phyloP scores from a whole-genome alignment of 768 basidiomycete species.

The Lentinus brumalis region DNA sequence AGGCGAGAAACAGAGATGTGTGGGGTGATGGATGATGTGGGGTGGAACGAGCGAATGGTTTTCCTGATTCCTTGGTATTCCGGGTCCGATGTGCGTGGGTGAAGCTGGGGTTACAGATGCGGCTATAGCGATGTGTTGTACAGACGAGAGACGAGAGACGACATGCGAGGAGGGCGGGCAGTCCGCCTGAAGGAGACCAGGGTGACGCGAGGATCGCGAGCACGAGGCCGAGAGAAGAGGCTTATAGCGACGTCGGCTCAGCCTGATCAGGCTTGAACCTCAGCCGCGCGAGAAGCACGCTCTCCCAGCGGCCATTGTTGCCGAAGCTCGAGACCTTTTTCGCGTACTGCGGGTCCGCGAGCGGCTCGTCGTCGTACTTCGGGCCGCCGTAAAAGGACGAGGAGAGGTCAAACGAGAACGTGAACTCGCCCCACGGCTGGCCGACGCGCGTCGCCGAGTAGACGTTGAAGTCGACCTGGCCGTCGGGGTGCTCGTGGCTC shows the following conservation, averaged over 20 bases:
- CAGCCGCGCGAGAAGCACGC: slow-evolving; percentile 63
- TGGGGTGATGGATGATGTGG: no score
- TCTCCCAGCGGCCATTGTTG: slow-evolving; percentile 45
- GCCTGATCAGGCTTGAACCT: slow-evolving; percentile 63
- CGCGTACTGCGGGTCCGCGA: slow-evolving; percentile 31
- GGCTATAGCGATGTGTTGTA: no score
- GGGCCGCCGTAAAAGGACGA: slow-evolving; percentile 46
- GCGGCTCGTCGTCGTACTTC: slow-evolving; percentile 45
- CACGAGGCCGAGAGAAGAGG: background rate
- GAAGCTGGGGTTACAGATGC: no score
- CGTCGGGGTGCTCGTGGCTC: slow-evolving; percentile 67
- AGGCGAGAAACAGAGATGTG: background rate
- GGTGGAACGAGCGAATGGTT: no score
- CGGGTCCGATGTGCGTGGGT: no score
- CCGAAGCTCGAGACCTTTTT: slow-evolving; percentile 55
- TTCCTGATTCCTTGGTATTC: no score
- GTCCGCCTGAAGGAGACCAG: background rate
- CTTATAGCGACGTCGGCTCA: slow-evolving; percentile 54
- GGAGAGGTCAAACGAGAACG: slow-evolving; percentile 47
- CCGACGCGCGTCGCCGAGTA: slow-evolving; percentile 51
- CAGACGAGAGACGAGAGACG: background rate
- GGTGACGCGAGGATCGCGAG: background rate
- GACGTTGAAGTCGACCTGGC: slow-evolving; percentile 69
- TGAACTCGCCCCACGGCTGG: slow-evolving; percentile 76
- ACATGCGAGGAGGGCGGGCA: background rate